These are phyloP conservation scores for Saitozyma podzolica DNA, from an alignment of 768 basidiomycete species.

Conservation along the genomic window DNA sequence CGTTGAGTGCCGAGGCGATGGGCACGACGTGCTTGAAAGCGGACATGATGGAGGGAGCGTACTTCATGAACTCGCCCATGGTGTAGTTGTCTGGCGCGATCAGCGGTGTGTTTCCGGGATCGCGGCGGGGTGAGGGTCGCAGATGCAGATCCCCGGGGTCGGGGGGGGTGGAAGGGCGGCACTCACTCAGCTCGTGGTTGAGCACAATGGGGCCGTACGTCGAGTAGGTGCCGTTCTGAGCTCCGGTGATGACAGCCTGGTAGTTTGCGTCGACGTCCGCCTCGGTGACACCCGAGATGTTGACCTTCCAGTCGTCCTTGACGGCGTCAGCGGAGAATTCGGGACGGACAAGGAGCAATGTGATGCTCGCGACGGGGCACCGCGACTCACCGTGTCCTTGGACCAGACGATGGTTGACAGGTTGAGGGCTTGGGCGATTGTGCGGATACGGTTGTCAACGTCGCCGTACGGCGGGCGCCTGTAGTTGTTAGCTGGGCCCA, in stretches of 20 bases:
- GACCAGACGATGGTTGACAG: conserved; percentile 43
- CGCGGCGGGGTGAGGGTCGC: background rate
- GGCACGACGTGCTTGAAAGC: conserved; percentile 48
- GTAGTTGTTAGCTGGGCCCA: background rate
- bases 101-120: conserved; percentile 5
- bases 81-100: conserved; percentile 43
- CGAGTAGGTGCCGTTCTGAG: conserved; percentile 42
- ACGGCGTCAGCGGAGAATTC: background rate
- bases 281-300: conserved; percentile 18
- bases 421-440: conserved; percentile 42
- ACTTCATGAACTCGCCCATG: conserved; percentile 42
- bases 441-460: conserved; percentile 48
- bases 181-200: conserved; percentile 48
- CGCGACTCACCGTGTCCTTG: conserved; percentile 30
- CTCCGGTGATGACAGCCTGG: conserved; percentile 34
- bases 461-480: conserved; percentile 49
- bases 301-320: background rate
- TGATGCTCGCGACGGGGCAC: background rate
- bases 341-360: conserved; percentile 14
- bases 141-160: background rate
- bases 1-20: conserved; percentile 45
- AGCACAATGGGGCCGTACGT: conserved; percentile 47
- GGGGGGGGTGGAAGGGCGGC: too few relatives aligned
- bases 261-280: conserved; percentile 47
- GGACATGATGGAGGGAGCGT: conserved; percentile 36